These are phyloP conservation scores for Morella rubra DNA, from an alignment of 306 rosid genomes.

Conservation along the genomic window DNA sequence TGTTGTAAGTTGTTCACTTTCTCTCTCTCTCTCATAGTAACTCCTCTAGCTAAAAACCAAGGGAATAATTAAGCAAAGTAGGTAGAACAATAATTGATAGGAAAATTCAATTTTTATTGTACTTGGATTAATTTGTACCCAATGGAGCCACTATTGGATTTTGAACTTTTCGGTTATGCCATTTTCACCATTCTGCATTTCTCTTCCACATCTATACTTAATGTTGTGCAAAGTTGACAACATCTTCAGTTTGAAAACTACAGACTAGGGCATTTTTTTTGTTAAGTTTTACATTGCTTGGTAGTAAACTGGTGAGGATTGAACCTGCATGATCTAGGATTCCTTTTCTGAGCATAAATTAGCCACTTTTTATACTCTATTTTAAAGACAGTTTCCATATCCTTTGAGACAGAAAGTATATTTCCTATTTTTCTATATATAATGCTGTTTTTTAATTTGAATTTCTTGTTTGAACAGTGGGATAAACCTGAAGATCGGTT, in stretches of 20 bases:
- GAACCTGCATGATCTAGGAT: not conserved
- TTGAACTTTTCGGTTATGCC: not conserved
- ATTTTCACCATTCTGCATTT: not conserved
- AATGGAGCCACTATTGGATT: not conserved
- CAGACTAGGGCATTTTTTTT: not conserved
- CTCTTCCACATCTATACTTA: not conserved
- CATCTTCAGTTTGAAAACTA: not conserved
- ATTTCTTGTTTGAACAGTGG: constrained; percentile 55
- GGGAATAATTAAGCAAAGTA: not conserved
- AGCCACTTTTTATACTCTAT: not conserved
- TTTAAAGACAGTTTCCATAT: not conserved
- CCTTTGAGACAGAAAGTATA: not conserved
- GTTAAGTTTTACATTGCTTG: not conserved
- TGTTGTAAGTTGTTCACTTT: constrained; percentile 51
- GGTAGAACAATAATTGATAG: not conserved
- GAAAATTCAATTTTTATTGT: not conserved
- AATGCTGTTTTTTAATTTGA: constrained; percentile 9
- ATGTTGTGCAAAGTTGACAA: not conserved
- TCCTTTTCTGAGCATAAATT: not conserved
- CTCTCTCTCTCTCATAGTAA: not conserved
- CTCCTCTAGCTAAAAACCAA: not conserved
- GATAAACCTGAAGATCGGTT: constrained; percentile 67
- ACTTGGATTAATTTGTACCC: not conserved
- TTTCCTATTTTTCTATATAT: not conserved
- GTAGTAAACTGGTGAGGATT: not conserved